phyloP scores from a whole-genome alignment of 768 basidiomycete species.

The Cystobasidium tubakii region DNA sequence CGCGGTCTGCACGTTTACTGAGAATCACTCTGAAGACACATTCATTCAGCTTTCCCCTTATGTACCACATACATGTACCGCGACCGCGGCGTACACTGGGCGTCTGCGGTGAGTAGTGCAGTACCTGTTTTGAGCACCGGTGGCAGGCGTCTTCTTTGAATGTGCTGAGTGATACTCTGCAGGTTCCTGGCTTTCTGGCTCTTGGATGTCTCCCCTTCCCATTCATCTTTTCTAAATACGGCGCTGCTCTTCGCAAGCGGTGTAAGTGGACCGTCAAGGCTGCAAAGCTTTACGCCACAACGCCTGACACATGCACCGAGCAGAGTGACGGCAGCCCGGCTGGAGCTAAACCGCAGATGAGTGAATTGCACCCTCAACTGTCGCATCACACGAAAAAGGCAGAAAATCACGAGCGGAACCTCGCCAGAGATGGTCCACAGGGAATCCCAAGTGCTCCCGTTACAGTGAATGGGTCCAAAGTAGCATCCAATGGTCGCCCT shows the following conservation, averaged over 20 bases:
- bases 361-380: neutral
- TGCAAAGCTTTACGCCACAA: neutral
- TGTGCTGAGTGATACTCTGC: neutral
- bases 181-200: neutral
- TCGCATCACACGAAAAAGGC: constrained; percentile 11
- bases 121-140: neutral
- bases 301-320: neutral
- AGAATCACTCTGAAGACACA: too few species aligned
- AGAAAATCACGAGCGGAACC: neutral
- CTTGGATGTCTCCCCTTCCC: constrained; percentile 36
- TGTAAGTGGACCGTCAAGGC: constrained; percentile 29
- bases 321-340: neutral
- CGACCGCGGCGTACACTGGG: constrained; percentile 19
- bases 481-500: neutral
- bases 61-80: constrained; percentile 28
- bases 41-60: neutral
- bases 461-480: neutral
- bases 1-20: too few species aligned
- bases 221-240: constrained; percentile 43
- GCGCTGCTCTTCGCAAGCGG: constrained; percentile 40
- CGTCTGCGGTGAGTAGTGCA: neutral
- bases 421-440: neutral
- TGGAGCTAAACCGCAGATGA: neutral
- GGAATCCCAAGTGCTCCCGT: neutral
- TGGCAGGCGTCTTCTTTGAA: too few species aligned